Conservation (phyloP, 2,329 filamentous ascomycete species). For the Colletotrichum tropicicola region DNA sequence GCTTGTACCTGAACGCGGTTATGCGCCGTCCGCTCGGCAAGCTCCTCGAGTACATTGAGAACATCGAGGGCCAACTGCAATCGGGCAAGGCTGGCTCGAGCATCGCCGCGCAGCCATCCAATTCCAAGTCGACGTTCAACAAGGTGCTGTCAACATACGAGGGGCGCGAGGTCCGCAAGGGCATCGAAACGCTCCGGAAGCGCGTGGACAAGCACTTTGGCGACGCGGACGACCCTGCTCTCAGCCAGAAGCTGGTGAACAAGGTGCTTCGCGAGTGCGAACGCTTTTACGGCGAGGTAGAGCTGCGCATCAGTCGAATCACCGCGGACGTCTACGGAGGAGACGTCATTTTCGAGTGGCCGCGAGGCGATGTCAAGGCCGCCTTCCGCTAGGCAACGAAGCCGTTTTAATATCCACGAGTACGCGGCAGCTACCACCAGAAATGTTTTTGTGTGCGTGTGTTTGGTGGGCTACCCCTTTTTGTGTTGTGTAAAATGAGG, state of each 20-base stretch:
- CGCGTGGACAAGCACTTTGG: conserved; percentile 98
- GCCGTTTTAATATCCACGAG: neutral
- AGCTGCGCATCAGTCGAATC: conserved; percentile 66
- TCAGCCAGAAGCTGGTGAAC: conserved; percentile 66
- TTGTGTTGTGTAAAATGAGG: neutral
- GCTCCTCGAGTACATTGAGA: conserved; percentile 90
- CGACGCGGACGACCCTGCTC: conserved; percentile 79
- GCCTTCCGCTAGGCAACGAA: conserved; percentile 52
- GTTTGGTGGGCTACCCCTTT: neutral
- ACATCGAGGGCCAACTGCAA: conserved; percentile 78
- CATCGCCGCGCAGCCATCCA: conserved; percentile 83
- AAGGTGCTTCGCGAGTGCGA: conserved; percentile 70
- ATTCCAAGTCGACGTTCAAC: conserved; percentile 84
- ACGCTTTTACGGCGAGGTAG: conserved; percentile 69
- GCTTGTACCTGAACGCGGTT: conserved; percentile 85
- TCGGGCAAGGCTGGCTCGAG: conserved; percentile 66
- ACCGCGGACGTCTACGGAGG: conserved; percentile 72
- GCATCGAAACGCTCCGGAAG: conserved; percentile 89
- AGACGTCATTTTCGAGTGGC: conserved; percentile 73
- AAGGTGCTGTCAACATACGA: conserved; percentile 86
- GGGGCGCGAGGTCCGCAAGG: conserved; percentile 84
- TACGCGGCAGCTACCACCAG: no score
- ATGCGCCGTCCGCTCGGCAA: conserved; percentile 91
- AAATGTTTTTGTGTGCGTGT: neutral
- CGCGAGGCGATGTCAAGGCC: conserved; percentile 68